Conservation (phyloP, 1,284 basidiomycete genomes). For the Leccinum pseudoinsigne region DNA sequence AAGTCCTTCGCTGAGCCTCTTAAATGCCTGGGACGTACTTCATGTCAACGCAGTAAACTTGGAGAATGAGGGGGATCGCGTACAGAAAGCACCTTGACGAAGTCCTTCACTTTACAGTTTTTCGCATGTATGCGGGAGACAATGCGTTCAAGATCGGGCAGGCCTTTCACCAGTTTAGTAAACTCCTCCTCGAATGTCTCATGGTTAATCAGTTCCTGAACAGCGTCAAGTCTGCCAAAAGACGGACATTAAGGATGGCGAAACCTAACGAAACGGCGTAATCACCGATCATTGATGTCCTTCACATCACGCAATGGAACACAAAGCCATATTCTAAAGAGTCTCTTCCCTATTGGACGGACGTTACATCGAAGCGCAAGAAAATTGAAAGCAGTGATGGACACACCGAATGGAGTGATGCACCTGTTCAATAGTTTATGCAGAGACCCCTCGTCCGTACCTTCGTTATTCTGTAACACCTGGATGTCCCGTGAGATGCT, state of each 20-base stretch:
- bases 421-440: conserved; percentile 84
- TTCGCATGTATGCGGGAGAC: conserved; percentile 93
- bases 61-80: conserved; percentile 22
- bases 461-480: conserved; percentile 90
- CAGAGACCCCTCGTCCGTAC: conserved; percentile 86
- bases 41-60: conserved; percentile 8
- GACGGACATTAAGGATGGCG: conserved; percentile 17
- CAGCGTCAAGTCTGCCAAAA: conserved; percentile 77
- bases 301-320: conserved; percentile 79
- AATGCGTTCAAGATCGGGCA: conserved; percentile 93
- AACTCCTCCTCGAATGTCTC: conserved; percentile 78
- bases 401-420: conserved; percentile 84
- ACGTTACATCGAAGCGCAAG: conserved; percentile 15
- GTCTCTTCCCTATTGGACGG: conserved; percentile 67
- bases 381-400: conserved; percentile 8
- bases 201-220: conserved; percentile 83
- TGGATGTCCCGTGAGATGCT: conserved; percentile 31
- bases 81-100: conserved; percentile 79
- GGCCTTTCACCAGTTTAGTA: conserved; percentile 68
- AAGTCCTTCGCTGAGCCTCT: conserved; percentile 68
- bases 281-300: conserved; percentile 86
- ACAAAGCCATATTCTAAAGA: conserved; percentile 94
- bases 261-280: conserved; percentile 11
- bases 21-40: conserved; percentile 61
- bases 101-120: conserved; percentile 84